Evolutionary conservation across 257 asterid genomes (phyloP).

Genomic region (Linderniella brevidens): DNA sequence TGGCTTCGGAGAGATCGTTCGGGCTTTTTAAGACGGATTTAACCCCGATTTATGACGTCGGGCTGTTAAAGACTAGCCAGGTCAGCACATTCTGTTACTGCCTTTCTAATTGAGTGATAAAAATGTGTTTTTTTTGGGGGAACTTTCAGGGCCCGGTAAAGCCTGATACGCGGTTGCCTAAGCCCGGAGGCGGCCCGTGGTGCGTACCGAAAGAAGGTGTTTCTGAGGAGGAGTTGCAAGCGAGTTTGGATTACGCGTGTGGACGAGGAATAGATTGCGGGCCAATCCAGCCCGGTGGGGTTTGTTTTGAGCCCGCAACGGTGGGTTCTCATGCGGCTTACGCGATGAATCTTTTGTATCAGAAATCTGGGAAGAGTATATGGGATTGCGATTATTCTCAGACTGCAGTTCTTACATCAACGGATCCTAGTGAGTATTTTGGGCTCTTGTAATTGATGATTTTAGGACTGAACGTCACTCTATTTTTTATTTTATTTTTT

Average conservation of each 20-base stretch:
- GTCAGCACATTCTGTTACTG: too few relatives aligned
- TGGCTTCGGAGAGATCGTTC: too few relatives aligned
- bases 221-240: too few relatives aligned
- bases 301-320: constrained; percentile 60
- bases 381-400: constrained; percentile 66
- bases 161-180: too few relatives aligned
- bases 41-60: too few relatives aligned
- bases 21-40: too few relatives aligned
- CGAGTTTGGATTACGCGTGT: constrained; percentile 20
- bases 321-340: constrained; percentile 59
- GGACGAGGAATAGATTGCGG: constrained; percentile 56
- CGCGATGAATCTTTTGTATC: constrained; percentile 73
- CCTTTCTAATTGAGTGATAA: too few relatives aligned
- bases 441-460: neutral
- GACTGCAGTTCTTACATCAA: constrained; percentile 36
- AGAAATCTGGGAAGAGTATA: constrained; percentile 63
- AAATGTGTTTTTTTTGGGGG: too few relatives aligned
- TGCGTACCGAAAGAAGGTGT: too few relatives aligned
- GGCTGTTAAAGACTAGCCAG: too few relatives aligned
- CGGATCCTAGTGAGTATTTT: constrained; percentile 53
- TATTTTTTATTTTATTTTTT: neutral
- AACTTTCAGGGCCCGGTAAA: too few relatives aligned
- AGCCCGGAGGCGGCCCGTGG: too few relatives aligned
- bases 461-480: neutral
- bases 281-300: constrained; percentile 60